These are phyloP conservation scores for Aspergillus japonicus DNA, from an alignment of 2,329 filamentous ascomycete genomes.

Conservation along the genomic window DNA sequence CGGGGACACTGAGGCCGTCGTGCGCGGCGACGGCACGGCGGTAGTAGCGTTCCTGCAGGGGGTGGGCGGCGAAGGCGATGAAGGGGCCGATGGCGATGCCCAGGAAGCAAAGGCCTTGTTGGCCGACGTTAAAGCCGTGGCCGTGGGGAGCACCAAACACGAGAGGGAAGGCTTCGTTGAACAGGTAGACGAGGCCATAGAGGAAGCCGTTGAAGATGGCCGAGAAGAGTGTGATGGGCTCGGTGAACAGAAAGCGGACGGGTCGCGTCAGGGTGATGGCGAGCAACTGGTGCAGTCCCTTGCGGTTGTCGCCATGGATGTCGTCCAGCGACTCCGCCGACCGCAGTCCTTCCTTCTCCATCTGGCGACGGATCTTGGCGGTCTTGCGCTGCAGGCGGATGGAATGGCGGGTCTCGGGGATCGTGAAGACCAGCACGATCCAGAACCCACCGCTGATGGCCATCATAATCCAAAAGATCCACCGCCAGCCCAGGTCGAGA, in stretches of 20 bases:
- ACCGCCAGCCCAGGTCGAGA: slow-evolving; percentile 32
- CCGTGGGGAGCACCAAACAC: slow-evolving; percentile 65
- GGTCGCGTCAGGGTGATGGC: slow-evolving; percentile 67
- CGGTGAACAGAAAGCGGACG: slow-evolving; percentile 41
- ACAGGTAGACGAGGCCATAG: slow-evolving; percentile 74
- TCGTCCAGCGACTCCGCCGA: slow-evolving; percentile 58
- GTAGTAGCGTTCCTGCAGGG: slow-evolving; percentile 47
- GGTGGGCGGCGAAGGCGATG: slow-evolving; percentile 56
- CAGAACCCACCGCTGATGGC: slow-evolving; percentile 56
- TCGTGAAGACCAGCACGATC: slow-evolving; percentile 42
- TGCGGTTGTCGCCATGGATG: slow-evolving; percentile 44
- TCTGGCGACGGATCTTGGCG: slow-evolving; percentile 48
- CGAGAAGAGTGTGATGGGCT: slow-evolving; percentile 31
- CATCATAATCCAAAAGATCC: slow-evolving; percentile 62
- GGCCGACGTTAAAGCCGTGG: slow-evolving; percentile 55
- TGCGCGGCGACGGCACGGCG: slow-evolving; percentile 43
- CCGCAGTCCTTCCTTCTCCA: slow-evolving; percentile 51
- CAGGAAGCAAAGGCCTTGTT: slow-evolving; percentile 57
- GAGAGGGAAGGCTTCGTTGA: slow-evolving; percentile 67
- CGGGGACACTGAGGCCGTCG: slow-evolving; percentile 56
- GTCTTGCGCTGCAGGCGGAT: slow-evolving; percentile 58
- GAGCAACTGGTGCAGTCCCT: slow-evolving; percentile 71
- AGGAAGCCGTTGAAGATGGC: slow-evolving; percentile 58
- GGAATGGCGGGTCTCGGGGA: slow-evolving; percentile 57
- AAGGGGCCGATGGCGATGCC: slow-evolving; percentile 62